Evolutionary conservation across 2,329 filamentous ascomycete genomes (phyloP).

Genomic region (Juglanconis sp.): DNA sequence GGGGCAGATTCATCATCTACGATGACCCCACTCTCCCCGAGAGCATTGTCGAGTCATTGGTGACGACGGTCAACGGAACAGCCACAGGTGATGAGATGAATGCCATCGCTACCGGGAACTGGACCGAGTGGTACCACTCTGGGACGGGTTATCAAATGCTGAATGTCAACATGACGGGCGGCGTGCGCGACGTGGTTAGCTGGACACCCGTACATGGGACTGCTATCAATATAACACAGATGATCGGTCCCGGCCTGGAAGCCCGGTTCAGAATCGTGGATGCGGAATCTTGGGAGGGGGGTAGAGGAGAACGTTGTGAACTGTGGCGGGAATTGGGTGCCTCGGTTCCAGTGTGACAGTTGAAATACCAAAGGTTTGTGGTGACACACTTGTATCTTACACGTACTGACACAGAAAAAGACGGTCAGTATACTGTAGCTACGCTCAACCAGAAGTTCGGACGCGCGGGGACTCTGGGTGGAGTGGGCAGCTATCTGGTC

Average conservation of each 20-base stretch:
- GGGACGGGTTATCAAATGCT: neutral
- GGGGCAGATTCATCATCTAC: conserved; percentile 39
- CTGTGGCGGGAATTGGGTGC: conserved; percentile 31
- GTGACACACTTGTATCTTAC: too few species aligned
- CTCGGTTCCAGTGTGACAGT: conserved; percentile 2
- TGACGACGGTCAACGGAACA: neutral
- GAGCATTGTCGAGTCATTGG: neutral
- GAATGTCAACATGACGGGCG: conserved; percentile 26
- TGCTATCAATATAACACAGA: conserved; percentile 24
- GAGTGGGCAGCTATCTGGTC: too few species aligned
- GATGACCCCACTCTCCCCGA: conserved; percentile 32
- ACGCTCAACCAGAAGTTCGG: too few species aligned
- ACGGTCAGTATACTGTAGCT: too few species aligned
- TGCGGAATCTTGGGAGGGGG: conserved; percentile 41
- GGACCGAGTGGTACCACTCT: conserved; percentile 14
- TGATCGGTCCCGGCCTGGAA: neutral
- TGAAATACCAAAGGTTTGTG: too few species aligned
- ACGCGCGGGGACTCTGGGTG: too few species aligned
- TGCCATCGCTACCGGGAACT: conserved; percentile 1
- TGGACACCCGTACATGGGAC: conserved; percentile 21
- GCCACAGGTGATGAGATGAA: conserved; percentile 11
- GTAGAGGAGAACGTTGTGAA: conserved; percentile 37
- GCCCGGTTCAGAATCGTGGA: conserved; percentile 33
- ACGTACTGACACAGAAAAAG: too few species aligned
- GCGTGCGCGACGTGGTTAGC: neutral